A percentile compares a stretch with the other conserved stretches of the same genome.
Conservation (phyloP, 192 early-diverging fungal genomes). For the Pilaira anomala region DNA sequence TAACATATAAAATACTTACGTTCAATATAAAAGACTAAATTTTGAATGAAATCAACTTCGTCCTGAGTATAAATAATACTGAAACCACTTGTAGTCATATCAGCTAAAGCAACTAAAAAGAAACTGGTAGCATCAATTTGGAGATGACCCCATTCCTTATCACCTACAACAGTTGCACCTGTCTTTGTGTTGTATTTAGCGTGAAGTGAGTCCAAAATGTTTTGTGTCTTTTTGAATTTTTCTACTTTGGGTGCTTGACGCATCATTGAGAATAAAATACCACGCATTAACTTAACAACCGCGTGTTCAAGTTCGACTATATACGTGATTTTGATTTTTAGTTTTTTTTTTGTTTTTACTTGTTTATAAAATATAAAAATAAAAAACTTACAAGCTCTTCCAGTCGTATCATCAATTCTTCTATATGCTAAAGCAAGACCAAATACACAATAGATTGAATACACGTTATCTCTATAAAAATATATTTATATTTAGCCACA, state of each 20-base stretch:
- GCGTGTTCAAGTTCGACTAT: slow-evolving; percentile 83
- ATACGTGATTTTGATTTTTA: neutral
- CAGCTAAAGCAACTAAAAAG: slow-evolving; percentile 73
- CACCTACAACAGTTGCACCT: slow-evolving; percentile 81
- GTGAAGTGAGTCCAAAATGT: slow-evolving; percentile 72
- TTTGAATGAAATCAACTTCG: slow-evolving; percentile 85
- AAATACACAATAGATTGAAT: slow-evolving; percentile 82
- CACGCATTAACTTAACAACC: slow-evolving; percentile 84
- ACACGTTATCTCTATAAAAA: slow-evolving; percentile 75
- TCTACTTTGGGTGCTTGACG: slow-evolving; percentile 80
- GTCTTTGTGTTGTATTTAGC: slow-evolving; percentile 87
- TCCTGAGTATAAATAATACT: slow-evolving; percentile 77
- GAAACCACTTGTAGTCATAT: slow-evolving; percentile 80
- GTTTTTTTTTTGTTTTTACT: neutral
- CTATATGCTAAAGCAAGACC: slow-evolving; percentile 82
- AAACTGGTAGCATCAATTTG: slow-evolving; percentile 87
- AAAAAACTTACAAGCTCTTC: slow-evolving; percentile 77
- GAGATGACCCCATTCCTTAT: slow-evolving; percentile 83
- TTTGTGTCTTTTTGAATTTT: slow-evolving; percentile 78
- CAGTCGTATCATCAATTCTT: slow-evolving; percentile 78
- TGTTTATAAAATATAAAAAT: neutral
- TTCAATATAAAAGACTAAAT: slow-evolving; percentile 88
- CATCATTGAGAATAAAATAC: slow-evolving; percentile 79
- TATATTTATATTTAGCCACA: neutral
- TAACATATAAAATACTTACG: slow-evolving; percentile 33